Evolutionary conservation across 768 basidiomycete genomes (phyloP).

Genomic region (Trametes meyenii): DNA sequence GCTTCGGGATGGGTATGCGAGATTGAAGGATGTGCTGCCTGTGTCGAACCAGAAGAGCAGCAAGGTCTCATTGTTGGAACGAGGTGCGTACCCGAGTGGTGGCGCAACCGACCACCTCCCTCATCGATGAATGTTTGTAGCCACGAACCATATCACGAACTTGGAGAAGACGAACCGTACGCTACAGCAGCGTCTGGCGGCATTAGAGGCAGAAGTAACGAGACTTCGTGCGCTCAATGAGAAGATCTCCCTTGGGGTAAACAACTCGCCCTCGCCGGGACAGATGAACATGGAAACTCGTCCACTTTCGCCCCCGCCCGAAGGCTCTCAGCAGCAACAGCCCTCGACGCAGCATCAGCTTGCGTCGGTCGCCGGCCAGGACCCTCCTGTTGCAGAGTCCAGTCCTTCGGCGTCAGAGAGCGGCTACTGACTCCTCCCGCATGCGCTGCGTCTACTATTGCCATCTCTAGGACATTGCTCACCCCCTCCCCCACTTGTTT

Average conservation of each 20-base stretch:
- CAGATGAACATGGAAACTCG: slow-evolving; percentile 46
- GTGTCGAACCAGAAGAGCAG: slow-evolving; percentile 89
- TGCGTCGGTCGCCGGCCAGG: slow-evolving; percentile 59
- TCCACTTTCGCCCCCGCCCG: slow-evolving; percentile 68
- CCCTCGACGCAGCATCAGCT: slow-evolving; percentile 43
- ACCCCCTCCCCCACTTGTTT: slow-evolving; percentile 19
- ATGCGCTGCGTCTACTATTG: slow-evolving; percentile 7
- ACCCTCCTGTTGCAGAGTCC: slow-evolving; percentile 65
- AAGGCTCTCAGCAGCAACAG: slow-evolving; percentile 39
- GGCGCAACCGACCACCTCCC: neutral
- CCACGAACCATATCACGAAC: slow-evolving; percentile 75
- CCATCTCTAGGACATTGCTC: slow-evolving; percentile 26
- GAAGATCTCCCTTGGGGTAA: slow-evolving; percentile 74
- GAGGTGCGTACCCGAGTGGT: slow-evolving; percentile 55
- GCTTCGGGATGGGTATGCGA: slow-evolving; percentile 86
- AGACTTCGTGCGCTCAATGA: slow-evolving; percentile 78
- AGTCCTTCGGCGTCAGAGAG: slow-evolving; percentile 42
- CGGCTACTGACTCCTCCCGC: slow-evolving; percentile 33
- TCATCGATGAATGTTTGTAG: slow-evolving; percentile 40
- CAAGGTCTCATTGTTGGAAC: slow-evolving; percentile 86
- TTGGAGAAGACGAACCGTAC: slow-evolving; percentile 75
- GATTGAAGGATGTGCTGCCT: slow-evolving; percentile 85
- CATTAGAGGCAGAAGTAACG: slow-evolving; percentile 68
- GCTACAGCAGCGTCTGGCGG: slow-evolving; percentile 66
- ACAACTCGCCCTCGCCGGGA: slow-evolving; percentile 59